Evolutionary conservation across 768 basidiomycete species (phyloP), one percentile per base, ranked within the genome.

Genomic region (Coprinellus micaceus): DNA sequence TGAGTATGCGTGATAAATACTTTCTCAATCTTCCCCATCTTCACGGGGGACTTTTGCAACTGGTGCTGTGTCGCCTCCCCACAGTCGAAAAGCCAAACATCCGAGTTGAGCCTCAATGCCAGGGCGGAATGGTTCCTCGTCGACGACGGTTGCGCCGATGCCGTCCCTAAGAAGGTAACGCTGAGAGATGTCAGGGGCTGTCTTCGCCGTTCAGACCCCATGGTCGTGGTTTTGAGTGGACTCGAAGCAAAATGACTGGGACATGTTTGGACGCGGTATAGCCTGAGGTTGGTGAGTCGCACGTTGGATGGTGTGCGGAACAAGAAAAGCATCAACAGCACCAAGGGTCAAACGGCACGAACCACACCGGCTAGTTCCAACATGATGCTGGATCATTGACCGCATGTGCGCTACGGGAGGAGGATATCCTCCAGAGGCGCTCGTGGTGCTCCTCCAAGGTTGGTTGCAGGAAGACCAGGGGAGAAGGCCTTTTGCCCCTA

Each of bases 1-100:
- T 94, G 93, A 0, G 88, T 88, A 71, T 95, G 93, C 1, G 93
- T 94, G 58, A 94, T 84, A 67, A 94, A 93, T 25, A 95, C 82
- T 68, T 91, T 92, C 57, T 81, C 78, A 47, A 94, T 86, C 64
- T 69, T 85, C 28, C 89, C 86, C 84, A 91, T 87, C 69, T 83
- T 88, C n/a, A 94, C 77, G 1, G 54, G 61, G 58, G 86, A 88
- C 66, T 79, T 82, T 68, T 91, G 88, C 3, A 92, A 62, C 62
- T 84, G 89, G 63, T 87, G 82, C 63, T 91, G 90, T 2, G 90
- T 91, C 13, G 84, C 89, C 69, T 92, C 90, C 21, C 90, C 90
- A 67, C 90, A 92, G 65, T 92, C 90, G 62, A 92, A 91, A 6
- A 92, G 67, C 90, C 90, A 92, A 54, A 89, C 82, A 73, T 88